Percentiles rank a stretch among this genome's conserved stretches.
Conservation (phyloP, 176 grass and related monocot genomes). For the Secale cereale region DNA sequence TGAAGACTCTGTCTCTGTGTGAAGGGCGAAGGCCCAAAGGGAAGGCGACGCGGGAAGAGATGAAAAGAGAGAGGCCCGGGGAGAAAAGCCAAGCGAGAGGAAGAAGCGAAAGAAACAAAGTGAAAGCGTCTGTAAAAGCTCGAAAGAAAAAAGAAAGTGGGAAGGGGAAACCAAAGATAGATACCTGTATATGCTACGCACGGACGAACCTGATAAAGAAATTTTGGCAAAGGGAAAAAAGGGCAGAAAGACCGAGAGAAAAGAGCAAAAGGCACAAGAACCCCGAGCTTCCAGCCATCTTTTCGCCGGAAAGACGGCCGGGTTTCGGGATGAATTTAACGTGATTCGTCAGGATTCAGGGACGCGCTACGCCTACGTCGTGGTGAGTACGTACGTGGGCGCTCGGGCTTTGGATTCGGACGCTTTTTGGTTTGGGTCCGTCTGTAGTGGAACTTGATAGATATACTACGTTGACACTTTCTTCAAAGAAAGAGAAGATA, state of each 20-base stretch:
- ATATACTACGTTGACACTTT: background rate
- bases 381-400: background rate
- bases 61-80: background rate
- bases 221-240: background rate
- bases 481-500: background rate
- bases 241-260: background rate
- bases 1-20: background rate
- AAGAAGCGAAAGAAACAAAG: background rate
- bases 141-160: background rate
- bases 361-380: background rate
- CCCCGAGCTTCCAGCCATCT: conserved; percentile 29
- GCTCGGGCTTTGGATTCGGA: conserved; percentile 10
- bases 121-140: background rate
- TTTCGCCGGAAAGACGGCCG: conserved; percentile 18
- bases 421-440: conserved; percentile 8
- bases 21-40: background rate
- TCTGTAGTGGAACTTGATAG: background rate
- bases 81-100: background rate
- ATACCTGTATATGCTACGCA: background rate
- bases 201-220: background rate
- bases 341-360: background rate
- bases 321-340: background rate
- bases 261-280: background rate
- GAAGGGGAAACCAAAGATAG: too few species aligned
- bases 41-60: background rate